Conservation (phyloP, 164 flowering plant species). For the Macadamia tetraphylla region DNA sequence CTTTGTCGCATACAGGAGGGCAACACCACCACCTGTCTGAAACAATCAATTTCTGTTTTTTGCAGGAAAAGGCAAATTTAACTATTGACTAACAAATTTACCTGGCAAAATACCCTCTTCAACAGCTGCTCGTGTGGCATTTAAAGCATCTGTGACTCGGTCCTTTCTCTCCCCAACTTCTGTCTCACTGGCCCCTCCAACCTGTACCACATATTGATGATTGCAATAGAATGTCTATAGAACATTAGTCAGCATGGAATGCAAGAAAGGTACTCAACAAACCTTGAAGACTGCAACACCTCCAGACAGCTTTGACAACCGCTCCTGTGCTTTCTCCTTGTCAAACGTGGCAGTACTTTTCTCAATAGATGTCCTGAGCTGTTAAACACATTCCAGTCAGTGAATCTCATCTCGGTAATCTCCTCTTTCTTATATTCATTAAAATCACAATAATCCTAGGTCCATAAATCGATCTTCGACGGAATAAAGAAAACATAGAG, state of each 20-base stretch:
- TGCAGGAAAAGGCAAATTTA: not conserved
- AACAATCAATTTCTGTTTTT: slow-evolving; percentile 2
- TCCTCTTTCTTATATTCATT: not conserved
- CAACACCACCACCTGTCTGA: slow-evolving; percentile 79
- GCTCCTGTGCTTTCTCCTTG: slow-evolving; percentile 82
- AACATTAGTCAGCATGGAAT: not conserved
- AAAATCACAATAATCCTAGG: not conserved
- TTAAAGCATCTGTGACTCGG: slow-evolving; percentile 77
- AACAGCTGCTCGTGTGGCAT: slow-evolving; percentile 87
- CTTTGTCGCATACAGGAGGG: slow-evolving; percentile 72
- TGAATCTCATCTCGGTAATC: not conserved
- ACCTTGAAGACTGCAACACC: slow-evolving; percentile 92
- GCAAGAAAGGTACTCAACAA: slow-evolving; percentile 2
- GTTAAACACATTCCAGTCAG: slow-evolving; percentile 15
- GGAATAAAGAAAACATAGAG: too few relatives aligned
- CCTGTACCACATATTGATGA: slow-evolving; percentile 29
- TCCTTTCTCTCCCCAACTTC: slow-evolving; percentile 90
- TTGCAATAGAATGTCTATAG: not conserved
- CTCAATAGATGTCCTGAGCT: slow-evolving; percentile 58
- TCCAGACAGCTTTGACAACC: slow-evolving; percentile 76
- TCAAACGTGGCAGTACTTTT: slow-evolving; percentile 69
- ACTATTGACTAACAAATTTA: slow-evolving; percentile 15
- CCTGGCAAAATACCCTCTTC: slow-evolving; percentile 96
- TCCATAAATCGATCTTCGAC: not conserved
- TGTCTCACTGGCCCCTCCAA: slow-evolving; percentile 83